These are phyloP conservation scores for Amanita pseudoporphyria DNA, from an alignment of 768 basidiomycete genomes.

Conservation along the genomic window DNA sequence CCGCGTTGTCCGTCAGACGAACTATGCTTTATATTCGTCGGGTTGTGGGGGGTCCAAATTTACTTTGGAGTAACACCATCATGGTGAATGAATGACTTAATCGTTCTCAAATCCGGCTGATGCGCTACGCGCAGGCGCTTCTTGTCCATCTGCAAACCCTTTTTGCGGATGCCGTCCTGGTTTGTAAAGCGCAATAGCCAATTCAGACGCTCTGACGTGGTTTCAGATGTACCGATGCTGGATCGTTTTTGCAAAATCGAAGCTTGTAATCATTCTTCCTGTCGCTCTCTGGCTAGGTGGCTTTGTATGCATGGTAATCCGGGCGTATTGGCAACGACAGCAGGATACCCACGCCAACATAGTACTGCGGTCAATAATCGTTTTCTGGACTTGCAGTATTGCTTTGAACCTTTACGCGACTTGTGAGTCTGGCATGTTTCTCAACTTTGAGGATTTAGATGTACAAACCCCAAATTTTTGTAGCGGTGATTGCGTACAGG, in stretches of 20 bases:
- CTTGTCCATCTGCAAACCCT: constrained; percentile 7
- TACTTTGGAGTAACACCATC: constrained; percentile 9
- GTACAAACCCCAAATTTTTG: background rate
- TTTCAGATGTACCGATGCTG: constrained; percentile 13
- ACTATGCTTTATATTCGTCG: constrained; percentile 7
- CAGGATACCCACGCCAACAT: background rate
- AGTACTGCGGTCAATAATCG: background rate
- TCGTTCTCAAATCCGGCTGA: background rate
- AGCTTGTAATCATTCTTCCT: constrained; percentile 8
- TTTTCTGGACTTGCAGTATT: constrained; percentile 13
- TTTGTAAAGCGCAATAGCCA: background rate
- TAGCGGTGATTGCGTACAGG: background rate
- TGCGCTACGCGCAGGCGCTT: background rate
- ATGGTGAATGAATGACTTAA: constrained; percentile 7
- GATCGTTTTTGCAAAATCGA: constrained; percentile 11
- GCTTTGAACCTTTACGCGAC: constrained; percentile 14
- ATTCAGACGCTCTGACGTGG: background rate
- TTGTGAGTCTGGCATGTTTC: constrained; percentile 5
- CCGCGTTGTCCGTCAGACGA: constrained; percentile 11
- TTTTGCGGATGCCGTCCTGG: constrained; percentile 12
- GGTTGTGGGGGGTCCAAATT: background rate
- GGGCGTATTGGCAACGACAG: constrained; percentile 3
- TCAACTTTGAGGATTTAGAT: background rate
- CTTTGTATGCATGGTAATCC: constrained; percentile 3
- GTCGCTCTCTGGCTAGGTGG: constrained; percentile 11